A percentile compares a stretch with the other conserved stretches of the same genome.
phyloP scores from a whole-genome alignment of 2,329 filamentous ascomycete genomes.

The Hawksworthiomyces lignivorus region DNA sequence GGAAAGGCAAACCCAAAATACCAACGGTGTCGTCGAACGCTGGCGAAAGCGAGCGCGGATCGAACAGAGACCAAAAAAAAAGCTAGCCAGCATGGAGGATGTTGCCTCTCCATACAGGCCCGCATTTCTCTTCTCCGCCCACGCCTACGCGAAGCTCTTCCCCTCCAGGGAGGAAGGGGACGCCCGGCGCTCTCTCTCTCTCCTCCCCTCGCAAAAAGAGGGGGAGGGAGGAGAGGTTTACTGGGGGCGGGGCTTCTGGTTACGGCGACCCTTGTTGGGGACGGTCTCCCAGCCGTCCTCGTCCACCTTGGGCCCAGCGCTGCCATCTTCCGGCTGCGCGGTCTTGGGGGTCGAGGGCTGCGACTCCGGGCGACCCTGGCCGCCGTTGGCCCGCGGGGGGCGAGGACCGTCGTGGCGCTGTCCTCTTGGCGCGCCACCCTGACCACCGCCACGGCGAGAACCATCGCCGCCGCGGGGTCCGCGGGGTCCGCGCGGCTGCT shows the following conservation, averaged over 20 bases:
- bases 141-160: no score
- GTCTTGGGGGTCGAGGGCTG: conserved; percentile 24
- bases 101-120: no score
- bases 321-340: conserved; percentile 23
- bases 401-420: conserved; percentile 38
- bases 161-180: no score
- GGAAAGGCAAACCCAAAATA: no score
- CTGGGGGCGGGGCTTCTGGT: conserved; percentile 17
- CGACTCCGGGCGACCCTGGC: conserved; percentile 24
- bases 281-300: conserved; percentile 62
- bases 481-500: conserved; percentile 39
- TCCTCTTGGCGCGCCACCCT: conserved; percentile 33
- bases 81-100: no score
- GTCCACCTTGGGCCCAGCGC: conserved; percentile 29
- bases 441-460: conserved; percentile 21
- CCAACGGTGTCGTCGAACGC: no score
- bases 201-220: neutral
- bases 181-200: no score
- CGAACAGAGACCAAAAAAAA: no score
- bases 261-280: conserved; percentile 30
- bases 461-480: conserved; percentile 35
- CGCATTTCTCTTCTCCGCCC: no score
- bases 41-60: no score
- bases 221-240: neutral
- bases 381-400: conserved; percentile 41